phyloP scores from a whole-genome alignment of 139 green algal species.

The Edaphochlamys debaryana region DNA sequence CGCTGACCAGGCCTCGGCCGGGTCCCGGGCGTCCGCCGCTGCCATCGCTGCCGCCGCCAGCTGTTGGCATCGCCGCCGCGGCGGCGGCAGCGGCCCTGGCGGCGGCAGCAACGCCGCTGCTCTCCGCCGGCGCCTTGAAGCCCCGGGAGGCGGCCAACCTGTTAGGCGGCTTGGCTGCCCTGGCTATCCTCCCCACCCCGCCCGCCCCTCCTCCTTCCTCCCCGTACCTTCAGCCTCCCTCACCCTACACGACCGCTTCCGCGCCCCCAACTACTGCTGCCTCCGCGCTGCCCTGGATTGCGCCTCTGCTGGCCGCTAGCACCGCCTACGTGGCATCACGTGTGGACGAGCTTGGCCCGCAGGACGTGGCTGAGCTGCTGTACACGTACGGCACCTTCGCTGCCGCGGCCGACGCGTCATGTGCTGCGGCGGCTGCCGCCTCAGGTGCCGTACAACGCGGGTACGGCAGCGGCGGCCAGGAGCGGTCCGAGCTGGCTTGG shows the following conservation, averaged over 20 bases:
- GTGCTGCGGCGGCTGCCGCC: no score
- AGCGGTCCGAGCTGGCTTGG: not conserved
- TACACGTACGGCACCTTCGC: conserved; percentile 7
- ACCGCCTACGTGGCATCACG: not conserved
- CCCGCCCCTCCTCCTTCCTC: no score
- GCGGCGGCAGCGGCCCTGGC: not conserved
- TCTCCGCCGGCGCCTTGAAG: not conserved
- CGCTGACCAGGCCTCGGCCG: not conserved
- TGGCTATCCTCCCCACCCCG: no score
- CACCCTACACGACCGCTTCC: no score
- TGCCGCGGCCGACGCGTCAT: no score
- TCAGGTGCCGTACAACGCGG: no score
- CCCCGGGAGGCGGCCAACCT: conserved; percentile 25
- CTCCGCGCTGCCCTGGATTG: no score
- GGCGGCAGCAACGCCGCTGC: not conserved
- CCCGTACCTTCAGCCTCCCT: no score
- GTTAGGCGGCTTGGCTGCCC: conserved; percentile 1
- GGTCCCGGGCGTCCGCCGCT: not conserved
- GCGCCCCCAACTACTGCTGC: no score
- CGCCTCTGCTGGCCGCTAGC: not conserved
- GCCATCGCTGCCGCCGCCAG: no score
- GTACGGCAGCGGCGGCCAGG: not conserved
- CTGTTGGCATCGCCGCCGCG: not conserved
- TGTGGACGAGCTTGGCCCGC: not conserved
- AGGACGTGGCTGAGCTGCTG: conserved; percentile 26